Conservation (phyloP, 495 filamentous ascomycete genomes). For the Neurospora sp. region DNA sequence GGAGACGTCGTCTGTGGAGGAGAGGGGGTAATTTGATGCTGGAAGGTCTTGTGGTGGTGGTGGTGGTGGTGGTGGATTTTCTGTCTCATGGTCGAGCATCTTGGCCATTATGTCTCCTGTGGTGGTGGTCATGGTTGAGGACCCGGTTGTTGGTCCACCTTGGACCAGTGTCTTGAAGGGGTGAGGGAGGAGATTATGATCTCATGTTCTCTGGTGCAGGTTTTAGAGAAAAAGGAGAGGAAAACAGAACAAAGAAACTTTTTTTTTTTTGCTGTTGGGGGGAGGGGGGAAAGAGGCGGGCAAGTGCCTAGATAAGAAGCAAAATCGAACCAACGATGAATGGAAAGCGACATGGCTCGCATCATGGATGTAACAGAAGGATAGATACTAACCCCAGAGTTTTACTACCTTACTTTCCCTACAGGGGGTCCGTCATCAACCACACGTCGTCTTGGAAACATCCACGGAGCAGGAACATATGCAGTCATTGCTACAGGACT, state of each 20-base stretch:
- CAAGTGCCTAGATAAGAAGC: neutral
- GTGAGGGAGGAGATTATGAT: neutral
- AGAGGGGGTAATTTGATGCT: neutral
- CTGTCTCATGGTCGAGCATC: neutral
- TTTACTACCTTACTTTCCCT: neutral
- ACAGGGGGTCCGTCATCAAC: neutral
- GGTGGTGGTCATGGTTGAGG: neutral
- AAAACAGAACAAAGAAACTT: neutral
- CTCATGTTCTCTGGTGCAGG: neutral
- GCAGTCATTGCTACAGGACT: neutral
- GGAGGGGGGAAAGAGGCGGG: neutral
- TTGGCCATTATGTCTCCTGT: neutral
- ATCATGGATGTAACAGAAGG: neutral
- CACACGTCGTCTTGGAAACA: neutral
- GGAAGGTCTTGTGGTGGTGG: neutral
- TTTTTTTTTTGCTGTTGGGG: neutral
- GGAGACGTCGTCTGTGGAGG: neutral
- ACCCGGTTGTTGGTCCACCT: neutral
- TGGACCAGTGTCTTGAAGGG: neutral
- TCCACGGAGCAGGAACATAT: neutral
- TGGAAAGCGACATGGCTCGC: neutral
- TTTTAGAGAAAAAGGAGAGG: neutral
- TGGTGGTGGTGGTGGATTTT: neutral
- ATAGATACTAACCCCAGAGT: neutral
- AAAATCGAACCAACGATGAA: neutral